phyloP scores from a whole-genome alignment of 1,139 yeast genomes.

The Lodderomyces theae region DNA sequence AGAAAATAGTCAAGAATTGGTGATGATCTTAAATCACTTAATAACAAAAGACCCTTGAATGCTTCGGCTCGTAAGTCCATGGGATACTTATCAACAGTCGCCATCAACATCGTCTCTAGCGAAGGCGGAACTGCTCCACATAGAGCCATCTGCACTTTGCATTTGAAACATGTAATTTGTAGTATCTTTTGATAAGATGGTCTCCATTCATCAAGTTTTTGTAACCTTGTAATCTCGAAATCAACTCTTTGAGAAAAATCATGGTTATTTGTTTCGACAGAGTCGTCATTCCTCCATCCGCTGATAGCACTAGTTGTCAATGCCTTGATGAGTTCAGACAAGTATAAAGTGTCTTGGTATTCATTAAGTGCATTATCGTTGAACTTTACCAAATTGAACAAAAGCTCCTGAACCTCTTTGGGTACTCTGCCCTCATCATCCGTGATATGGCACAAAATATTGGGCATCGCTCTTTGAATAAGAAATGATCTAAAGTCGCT shows the following conservation, averaged over 20 bases:
- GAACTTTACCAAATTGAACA: slow-evolving; percentile 71
- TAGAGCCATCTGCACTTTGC: slow-evolving; percentile 58
- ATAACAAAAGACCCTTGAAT: slow-evolving; percentile 61
- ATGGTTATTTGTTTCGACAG: slow-evolving; percentile 2
- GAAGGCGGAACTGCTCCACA: slow-evolving; percentile 53
- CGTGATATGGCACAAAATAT: slow-evolving; percentile 57
- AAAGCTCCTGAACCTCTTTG: slow-evolving; percentile 52
- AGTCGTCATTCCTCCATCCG: slow-evolving; percentile 16
- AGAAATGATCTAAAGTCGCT: slow-evolving; percentile 64
- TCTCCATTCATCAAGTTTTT: slow-evolving; percentile 82
- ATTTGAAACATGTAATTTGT: slow-evolving; percentile 55
- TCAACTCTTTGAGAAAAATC: slow-evolving; percentile 28
- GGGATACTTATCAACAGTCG: slow-evolving; percentile 50
- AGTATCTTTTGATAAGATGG: slow-evolving; percentile 68
- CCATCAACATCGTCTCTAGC: slow-evolving; percentile 49
- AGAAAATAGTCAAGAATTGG: slow-evolving; percentile 62
- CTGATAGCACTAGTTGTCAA: slow-evolving; percentile 43
- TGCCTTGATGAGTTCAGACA: slow-evolving; percentile 56
- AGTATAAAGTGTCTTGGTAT: slow-evolving; percentile 71
- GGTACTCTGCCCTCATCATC: slow-evolving; percentile 72
- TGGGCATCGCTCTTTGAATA: slow-evolving; percentile 66
- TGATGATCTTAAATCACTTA: slow-evolving; percentile 75
- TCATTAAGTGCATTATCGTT: slow-evolving; percentile 83
- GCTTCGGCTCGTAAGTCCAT: slow-evolving; percentile 65
- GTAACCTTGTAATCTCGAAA: slow-evolving; percentile 63